Conservation (phyloP, 2,329 filamentous ascomycete genomes). For the Graphilbum sp. region DNA sequence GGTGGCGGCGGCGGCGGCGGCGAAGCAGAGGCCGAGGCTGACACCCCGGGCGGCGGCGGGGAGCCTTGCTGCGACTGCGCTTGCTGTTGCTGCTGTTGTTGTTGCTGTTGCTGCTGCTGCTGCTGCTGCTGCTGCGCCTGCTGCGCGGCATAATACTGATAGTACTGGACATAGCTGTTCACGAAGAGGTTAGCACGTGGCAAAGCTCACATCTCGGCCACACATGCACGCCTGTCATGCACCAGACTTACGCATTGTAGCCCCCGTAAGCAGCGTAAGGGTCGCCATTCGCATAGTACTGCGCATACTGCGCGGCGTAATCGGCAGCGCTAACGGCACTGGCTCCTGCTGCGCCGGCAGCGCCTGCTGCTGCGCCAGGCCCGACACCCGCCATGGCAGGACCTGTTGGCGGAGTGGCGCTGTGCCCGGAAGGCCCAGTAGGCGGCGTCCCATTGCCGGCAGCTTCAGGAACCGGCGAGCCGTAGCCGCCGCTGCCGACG, state of each 20-base stretch:
- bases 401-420: not conserved
- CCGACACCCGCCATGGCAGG: not conserved
- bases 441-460: constrained; percentile 22
- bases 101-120: constrained; percentile 22
- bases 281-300: constrained; percentile 55
- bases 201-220: no score
- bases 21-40: not conserved
- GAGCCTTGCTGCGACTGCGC: constrained; percentile 19
- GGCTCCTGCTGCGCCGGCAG: not conserved
- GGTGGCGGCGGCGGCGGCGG: constrained; percentile 6
- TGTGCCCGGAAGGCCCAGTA: constrained; percentile 9
- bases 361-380: not conserved
- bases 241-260: constrained; percentile 49
- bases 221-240: constrained; percentile 11
- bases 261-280: constrained; percentile 87
- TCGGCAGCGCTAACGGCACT: constrained; percentile 33
- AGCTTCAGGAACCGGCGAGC: constrained; percentile 22
- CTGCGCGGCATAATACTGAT: constrained; percentile 50
- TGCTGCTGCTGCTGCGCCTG: constrained; percentile 33
- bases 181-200: not conserved
- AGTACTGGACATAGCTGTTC: constrained; percentile 47
- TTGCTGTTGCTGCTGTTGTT: constrained; percentile 21
- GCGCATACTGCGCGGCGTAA: constrained; percentile 68
- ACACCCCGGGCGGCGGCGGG: constrained; percentile 2
- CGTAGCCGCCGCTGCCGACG: constrained; percentile 14